A percentile compares a stretch with the other conserved stretches of the same genome.
Evolutionary conservation across 1,284 basidiomycete species (phyloP).

Genomic region (Pulchroboletus neoregius): DNA sequence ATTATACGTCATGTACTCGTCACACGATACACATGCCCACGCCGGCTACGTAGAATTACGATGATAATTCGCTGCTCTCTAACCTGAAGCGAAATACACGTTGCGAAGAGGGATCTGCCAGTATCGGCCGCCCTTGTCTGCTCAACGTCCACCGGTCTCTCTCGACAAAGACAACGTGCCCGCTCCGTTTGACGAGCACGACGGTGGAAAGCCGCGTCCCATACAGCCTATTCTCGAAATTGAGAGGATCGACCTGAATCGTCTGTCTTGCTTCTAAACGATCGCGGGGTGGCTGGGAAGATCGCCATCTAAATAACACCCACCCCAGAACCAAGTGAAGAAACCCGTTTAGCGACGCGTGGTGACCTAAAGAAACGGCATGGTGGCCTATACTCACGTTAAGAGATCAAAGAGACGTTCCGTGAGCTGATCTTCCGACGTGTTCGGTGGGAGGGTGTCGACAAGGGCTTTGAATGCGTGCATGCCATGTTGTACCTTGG

Average conservation of each 20-base stretch:
- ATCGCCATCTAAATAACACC: slow-evolving; percentile 42
- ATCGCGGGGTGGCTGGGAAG: slow-evolving; percentile 42
- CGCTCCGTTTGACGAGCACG: slow-evolving; percentile 58
- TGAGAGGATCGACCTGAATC: slow-evolving; percentile 55
- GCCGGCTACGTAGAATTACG: slow-evolving; percentile 16
- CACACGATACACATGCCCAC: slow-evolving; percentile 18
- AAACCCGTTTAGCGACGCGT: slow-evolving; percentile 13
- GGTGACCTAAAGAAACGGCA: not conserved
- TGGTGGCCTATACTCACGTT: slow-evolving; percentile 55
- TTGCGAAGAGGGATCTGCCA: slow-evolving; percentile 42
- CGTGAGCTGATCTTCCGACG: slow-evolving; percentile 48
- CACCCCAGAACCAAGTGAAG: too few relatives aligned
- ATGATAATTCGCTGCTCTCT: slow-evolving; percentile 21
- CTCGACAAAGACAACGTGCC: slow-evolving; percentile 64
- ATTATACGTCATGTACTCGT: slow-evolving; percentile 34
- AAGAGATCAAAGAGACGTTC: slow-evolving; percentile 60
- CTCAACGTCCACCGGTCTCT: slow-evolving; percentile 60
- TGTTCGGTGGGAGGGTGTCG: slow-evolving; percentile 33
- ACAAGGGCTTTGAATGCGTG: slow-evolving; percentile 43
- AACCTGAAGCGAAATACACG: slow-evolving; percentile 53
- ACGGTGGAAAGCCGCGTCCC: slow-evolving; percentile 74
- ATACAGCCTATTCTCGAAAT: slow-evolving; percentile 38
- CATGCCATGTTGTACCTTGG: slow-evolving; percentile 62
- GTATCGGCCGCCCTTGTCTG: slow-evolving; percentile 35
- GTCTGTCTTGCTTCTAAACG: slow-evolving; percentile 56